Percentiles rank a stretch among this genome's conserved stretches.
phyloP scores from a whole-genome alignment of 495 filamentous ascomycete species.

The Trichoderma virens region DNA sequence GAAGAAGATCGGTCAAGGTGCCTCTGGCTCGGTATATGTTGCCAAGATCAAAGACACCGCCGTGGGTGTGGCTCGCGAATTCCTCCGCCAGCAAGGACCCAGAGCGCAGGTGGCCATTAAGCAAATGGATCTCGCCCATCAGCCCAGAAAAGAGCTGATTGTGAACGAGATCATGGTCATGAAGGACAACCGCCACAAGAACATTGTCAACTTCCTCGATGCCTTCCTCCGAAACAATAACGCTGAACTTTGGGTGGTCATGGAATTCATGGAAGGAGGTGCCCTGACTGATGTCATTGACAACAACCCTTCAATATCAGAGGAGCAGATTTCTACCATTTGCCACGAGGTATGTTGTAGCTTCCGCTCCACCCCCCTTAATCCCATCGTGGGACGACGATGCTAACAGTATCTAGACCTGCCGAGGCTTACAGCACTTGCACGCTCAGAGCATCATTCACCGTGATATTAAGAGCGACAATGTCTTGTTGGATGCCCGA shows the following conservation, averaged over 20 bases:
- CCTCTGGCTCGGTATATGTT: conserved; percentile 95
- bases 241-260: conserved; percentile 94
- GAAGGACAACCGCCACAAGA: conserved; percentile 96
- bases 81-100: conserved; percentile 60
- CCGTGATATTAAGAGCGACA: conserved; percentile 98
- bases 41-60: conserved; percentile 80
- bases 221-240: conserved; percentile 91
- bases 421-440: conserved; percentile 86
- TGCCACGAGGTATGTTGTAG: conserved; percentile 82
- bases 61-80: conserved; percentile 55
- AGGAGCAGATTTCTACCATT: conserved; percentile 96
- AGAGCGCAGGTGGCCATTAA: conserved; percentile 91
- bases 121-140: conserved; percentile 97
- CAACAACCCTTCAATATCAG: conserved; percentile 82
- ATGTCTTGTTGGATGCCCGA: conserved; percentile 85
- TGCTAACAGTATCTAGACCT: conserved; percentile 60
- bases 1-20: conserved; percentile 98
- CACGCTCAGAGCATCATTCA: conserved; percentile 97
- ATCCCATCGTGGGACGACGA: no score
- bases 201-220: conserved; percentile 98
- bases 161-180: conserved; percentile 99
- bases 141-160: conserved; percentile 95
- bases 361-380: no score
- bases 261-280: conserved; percentile 99
- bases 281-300: conserved; percentile 97